phyloP scores from a whole-genome alignment of 2,329 filamentous ascomycete species.

The Orbilia javanica region DNA sequence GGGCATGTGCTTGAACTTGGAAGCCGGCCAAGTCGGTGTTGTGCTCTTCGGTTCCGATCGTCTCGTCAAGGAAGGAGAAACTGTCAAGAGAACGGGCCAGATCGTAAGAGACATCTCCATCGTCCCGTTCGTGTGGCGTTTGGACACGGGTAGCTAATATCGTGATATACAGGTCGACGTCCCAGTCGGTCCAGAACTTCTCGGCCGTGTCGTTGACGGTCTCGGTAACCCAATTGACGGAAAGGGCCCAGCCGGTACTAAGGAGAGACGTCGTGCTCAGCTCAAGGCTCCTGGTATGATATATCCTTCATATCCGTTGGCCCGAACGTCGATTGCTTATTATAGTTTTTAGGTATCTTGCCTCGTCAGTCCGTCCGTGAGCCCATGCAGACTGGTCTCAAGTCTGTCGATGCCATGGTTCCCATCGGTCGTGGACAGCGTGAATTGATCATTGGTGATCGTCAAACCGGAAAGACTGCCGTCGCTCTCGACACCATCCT shows the following conservation, averaged over 20 bases:
- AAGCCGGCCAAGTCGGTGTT: slow-evolving; percentile 99
- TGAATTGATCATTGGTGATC: slow-evolving; percentile 99
- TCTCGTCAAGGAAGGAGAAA: slow-evolving; percentile 99
- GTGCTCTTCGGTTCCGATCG: slow-evolving; percentile 99
- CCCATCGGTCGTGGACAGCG: slow-evolving; percentile 99
- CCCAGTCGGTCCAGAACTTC: slow-evolving; percentile 89
- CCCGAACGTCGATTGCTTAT: slow-evolving; percentile 19
- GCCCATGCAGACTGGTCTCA: slow-evolving; percentile 99
- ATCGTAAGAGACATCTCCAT: slow-evolving; percentile 79
- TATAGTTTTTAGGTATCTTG: slow-evolving; percentile 74
- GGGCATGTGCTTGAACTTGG: slow-evolving; percentile 99
- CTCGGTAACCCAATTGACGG: slow-evolving; percentile 99
- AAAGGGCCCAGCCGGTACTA: slow-evolving; percentile 96
- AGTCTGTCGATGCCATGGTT: slow-evolving; percentile 99
- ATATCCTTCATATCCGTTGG: not conserved
- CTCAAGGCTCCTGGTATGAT: slow-evolving; percentile 89
- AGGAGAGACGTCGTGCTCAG: slow-evolving; percentile 93
- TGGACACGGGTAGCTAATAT: slow-evolving; percentile 34
- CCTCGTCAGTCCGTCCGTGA: slow-evolving; percentile 97
- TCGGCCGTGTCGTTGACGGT: slow-evolving; percentile 98
- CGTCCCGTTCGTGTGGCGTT: not conserved
- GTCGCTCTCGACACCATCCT: slow-evolving; percentile 98
- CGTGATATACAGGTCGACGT: slow-evolving; percentile 81
- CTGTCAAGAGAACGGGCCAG: slow-evolving; percentile 98
- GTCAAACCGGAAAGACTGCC: slow-evolving; percentile 99